Base-by-base conservation (phyloP, 2,329 filamentous ascomycete genomes). In the Magnaporthiopsis rhizophila region DNA sequence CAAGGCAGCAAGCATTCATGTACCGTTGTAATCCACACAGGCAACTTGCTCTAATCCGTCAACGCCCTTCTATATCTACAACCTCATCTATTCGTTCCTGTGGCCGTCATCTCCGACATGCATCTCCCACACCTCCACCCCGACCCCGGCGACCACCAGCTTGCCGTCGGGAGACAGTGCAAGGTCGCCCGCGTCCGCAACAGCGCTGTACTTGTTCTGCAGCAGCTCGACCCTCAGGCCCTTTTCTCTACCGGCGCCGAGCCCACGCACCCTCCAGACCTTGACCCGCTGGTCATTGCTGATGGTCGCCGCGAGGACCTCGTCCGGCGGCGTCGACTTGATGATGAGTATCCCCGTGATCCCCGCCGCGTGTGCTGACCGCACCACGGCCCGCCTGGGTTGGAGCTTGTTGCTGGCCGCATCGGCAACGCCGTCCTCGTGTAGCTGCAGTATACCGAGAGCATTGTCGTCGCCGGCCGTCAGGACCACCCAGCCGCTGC, bases 381-480 rank as follows among this genome's bases (percentile, higher is more conserved):
- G 53, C 34, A 59, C 62, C 12, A 59, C n/a, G 53, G 56, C 62
- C n/a, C 62, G 53, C 4, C 7, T 45, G 11, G 6, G 3, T 5
- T 2, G 45, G 45, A 3, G 45, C 21, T 9, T 53, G 18, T n/a
- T 15, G 45, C 2, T 8, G 45, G 21, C 21, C 8, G 45, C 45
- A n/a, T 53, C 58, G 11, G n/a, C 5, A 12, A 9, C 30, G n/a
- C 57, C 28, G 4, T 36, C 61, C 26, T 18, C 21, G 82, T 72
- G 0, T 65, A 74, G 30, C 83, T 83, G 64, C 21, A 72, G 63
- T 13, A 91, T 71, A 0, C 84, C 88, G 0, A 98, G 74, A 3
- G 89, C 89, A 67, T 95, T 95, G 74, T 98, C 95, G 70, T 99
- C 95, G 28, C 95, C 92, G 32, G 91, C 92, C 0, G 91, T 92